Evolutionary conservation across 179 eudicot species (phyloP).

Genomic region (Amaranthus tricolor): DNA sequence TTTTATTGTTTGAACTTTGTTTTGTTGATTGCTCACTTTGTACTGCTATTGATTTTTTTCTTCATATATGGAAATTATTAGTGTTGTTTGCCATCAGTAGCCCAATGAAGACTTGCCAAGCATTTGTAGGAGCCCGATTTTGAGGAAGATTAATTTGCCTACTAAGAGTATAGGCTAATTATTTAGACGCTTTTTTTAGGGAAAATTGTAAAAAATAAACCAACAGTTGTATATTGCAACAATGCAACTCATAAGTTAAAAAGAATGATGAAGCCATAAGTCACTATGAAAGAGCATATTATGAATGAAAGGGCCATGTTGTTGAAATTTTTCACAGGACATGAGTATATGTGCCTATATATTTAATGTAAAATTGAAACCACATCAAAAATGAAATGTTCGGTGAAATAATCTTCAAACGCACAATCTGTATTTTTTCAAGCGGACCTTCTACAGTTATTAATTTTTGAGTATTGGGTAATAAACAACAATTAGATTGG

Average conservation of each 20-base stretch:
- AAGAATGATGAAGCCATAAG: not conserved
- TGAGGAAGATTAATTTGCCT: too few species aligned
- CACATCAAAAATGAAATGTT: not conserved
- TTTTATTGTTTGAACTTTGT: not conserved
- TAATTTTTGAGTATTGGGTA: not conserved
- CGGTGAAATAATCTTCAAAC: not conserved
- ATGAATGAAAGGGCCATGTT: not conserved
- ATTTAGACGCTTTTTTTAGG: too few species aligned
- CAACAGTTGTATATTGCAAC: not conserved
- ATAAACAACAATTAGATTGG: not conserved
- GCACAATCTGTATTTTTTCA: not conserved
- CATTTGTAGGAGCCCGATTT: too few species aligned
- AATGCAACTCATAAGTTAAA: not conserved
- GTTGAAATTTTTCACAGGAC: not conserved
- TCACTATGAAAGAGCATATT: not conserved
- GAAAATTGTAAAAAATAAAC: too few species aligned
- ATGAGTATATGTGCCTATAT: not conserved
- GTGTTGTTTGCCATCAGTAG: too few species aligned
- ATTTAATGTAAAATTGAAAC: too few species aligned
- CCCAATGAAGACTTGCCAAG: too few species aligned
- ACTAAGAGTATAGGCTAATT: too few species aligned
- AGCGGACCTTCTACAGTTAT: not conserved
- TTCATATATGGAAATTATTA: too few species aligned
- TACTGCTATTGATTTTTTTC: too few species aligned
- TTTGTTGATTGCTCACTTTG: constrained; percentile 8